Evolutionary conservation across 2,329 filamentous ascomycete species (phyloP).

Genomic region (Alternaria burnsii): DNA sequence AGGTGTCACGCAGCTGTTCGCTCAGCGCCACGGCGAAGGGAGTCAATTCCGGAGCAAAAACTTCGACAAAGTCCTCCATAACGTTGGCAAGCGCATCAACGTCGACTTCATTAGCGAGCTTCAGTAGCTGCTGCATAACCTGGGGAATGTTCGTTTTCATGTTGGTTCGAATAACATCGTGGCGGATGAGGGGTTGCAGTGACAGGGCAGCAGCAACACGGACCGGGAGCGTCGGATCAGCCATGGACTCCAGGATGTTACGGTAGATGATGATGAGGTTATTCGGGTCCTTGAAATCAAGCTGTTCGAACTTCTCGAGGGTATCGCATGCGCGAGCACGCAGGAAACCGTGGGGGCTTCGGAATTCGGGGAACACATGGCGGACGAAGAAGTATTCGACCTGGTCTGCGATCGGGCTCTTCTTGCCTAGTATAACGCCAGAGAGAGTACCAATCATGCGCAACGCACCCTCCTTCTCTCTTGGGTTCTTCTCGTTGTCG

Average conservation of each 20-base stretch:
- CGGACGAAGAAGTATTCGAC: slow-evolving; percentile 98
- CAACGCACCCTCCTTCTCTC: slow-evolving; percentile 95
- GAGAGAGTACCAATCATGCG: slow-evolving; percentile 97
- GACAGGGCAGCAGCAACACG: slow-evolving; percentile 93
- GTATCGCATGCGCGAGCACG: slow-evolving; percentile 96
- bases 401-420: slow-evolving; percentile 96
- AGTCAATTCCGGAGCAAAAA: slow-evolving; percentile 95
- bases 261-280: slow-evolving; percentile 96
- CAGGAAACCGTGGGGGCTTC: slow-evolving; percentile 88
- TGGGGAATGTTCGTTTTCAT: slow-evolving; percentile 99
- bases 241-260: slow-evolving; percentile 96
- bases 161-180: slow-evolving; percentile 90
- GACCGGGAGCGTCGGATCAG: slow-evolving; percentile 90
- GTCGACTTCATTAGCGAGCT: slow-evolving; percentile 96
- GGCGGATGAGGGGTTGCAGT: slow-evolving; percentile 92
- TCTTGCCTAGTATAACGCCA: slow-evolving; percentile 94
- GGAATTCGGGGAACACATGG: slow-evolving; percentile 98
- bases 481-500: slow-evolving; percentile 88
- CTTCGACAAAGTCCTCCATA: slow-evolving; percentile 99
- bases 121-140: slow-evolving; percentile 98
- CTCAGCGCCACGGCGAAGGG: slow-evolving; percentile 96
- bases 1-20: slow-evolving; percentile 95
- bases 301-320: slow-evolving; percentile 95
- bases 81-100: slow-evolving; percentile 97
- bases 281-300: slow-evolving; percentile 95